Conservation (phyloP, 169 alveolate genomes). For the Neospora caninum region DNA sequence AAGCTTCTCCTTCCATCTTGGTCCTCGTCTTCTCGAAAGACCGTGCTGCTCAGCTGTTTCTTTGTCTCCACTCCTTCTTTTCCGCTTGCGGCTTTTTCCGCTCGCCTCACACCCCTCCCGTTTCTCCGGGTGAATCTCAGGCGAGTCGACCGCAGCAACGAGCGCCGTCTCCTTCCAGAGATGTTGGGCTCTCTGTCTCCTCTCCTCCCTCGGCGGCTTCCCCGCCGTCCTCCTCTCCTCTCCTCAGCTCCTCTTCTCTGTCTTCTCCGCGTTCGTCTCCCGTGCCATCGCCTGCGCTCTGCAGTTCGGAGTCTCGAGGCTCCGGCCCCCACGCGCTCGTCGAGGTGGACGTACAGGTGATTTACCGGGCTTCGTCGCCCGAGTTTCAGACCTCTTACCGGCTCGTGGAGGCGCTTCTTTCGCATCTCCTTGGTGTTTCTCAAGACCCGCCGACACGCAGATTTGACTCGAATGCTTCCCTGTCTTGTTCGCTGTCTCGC, state of each 20-base stretch:
- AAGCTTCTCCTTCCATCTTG: not conserved
- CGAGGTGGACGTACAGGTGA: not conserved
- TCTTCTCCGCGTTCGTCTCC: no score
- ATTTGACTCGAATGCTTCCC: no score
- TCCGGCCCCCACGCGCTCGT: not conserved
- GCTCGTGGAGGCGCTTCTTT: not conserved
- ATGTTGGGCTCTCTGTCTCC: no score
- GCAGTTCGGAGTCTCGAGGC: not conserved
- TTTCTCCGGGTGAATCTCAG: no score
- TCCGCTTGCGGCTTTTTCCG: not conserved
- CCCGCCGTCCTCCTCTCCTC: not conserved
- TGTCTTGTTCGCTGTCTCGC: no score
- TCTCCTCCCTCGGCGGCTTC: not conserved
- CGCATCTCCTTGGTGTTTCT: not conserved
- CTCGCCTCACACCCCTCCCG: not conserved
- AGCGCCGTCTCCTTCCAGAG: no score
- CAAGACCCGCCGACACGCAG: no score
- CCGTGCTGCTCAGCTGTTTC: not conserved
- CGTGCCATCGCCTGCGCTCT: no score
- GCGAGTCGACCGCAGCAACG: no score
- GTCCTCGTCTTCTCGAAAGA: not conserved
- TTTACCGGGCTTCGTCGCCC: not conserved
- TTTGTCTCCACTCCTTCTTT: not conserved
- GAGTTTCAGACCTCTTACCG: not conserved
- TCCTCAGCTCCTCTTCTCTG: not conserved